Evolutionary conservation across 2,329 filamentous ascomycete species (phyloP), one percentile per base, ranked within the genome.

Genomic region (Aspergillus latus): DNA sequence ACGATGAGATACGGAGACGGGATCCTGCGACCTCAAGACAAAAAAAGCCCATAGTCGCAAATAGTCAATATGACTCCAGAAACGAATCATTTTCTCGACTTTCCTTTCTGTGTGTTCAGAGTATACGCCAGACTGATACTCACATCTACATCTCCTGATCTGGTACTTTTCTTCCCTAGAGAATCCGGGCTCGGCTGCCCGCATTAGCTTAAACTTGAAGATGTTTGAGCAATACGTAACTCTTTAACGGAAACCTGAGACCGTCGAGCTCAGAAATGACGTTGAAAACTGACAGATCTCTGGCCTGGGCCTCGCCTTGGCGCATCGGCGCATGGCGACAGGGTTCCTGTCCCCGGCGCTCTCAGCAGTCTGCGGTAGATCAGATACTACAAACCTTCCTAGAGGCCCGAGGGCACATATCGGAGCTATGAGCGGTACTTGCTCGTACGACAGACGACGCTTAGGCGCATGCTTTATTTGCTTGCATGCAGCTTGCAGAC

Each of bases 401-500:
- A 32, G 34, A 39, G 46, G 46, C 16, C 34, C 34, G 32, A 37
- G 29, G 32, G 44, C 15, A 34, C 15, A n/a, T 9, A 26, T 52
- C 8, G 28, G 49, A 43, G 30, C 49, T n/a, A 46, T 28, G 40
- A 44, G 36, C 40, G 39, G 39, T 16, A 34, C 30, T 36, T 52
- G 39, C 39, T 52, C 32, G 49, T 28, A 37, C 16, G 29, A 36
- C 30, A 40, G n/a, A 16, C 42, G 42, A 52, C 21, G 42, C 50
- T n/a, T 39, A 49, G 44, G 43, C 47, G 45, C 49, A 40, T 57
- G 48, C 37, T 10, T 49, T 29, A 54, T 44, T 34, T 49, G 26
- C 44, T 32, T 57, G 44, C 49, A 57, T 57, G 54, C 49, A 57
- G 49, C 26, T 13, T 46, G 54, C 50, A 46, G 37, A 37, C 48